Conservation (phyloP, 2,329 filamentous ascomycete species). For the Graphiopsis chlorocephala region DNA sequence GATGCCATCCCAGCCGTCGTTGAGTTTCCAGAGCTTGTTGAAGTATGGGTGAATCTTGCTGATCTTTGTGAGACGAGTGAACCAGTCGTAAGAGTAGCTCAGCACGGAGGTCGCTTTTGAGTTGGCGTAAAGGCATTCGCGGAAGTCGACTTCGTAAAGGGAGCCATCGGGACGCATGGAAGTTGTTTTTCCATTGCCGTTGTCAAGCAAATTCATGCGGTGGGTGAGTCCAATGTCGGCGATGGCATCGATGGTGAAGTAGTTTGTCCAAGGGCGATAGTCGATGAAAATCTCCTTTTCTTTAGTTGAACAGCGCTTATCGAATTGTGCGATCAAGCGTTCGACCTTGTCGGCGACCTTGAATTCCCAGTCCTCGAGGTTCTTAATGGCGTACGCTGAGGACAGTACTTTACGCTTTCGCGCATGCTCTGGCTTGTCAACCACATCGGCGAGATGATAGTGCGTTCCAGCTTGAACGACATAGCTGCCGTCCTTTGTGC, state of each 20-base stretch:
- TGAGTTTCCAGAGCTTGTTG: conserved; percentile 39
- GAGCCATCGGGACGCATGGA: conserved; percentile 38
- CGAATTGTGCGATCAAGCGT: conserved; percentile 36
- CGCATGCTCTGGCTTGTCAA: conserved; percentile 39
- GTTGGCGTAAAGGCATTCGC: conserved; percentile 52
- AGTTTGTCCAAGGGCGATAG: conserved; percentile 38
- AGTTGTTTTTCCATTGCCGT: conserved; percentile 33
- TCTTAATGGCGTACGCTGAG: conserved; percentile 40
- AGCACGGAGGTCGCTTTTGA: conserved; percentile 51
- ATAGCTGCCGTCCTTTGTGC: conserved; percentile 38
- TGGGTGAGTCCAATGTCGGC: conserved; percentile 40
- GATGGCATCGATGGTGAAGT: conserved; percentile 40
- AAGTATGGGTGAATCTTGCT: conserved; percentile 47
- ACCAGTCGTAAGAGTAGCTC: conserved; percentile 54
- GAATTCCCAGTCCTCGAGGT: conserved; percentile 41
- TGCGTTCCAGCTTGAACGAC: conserved; percentile 32
- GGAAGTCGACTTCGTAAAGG: conserved; percentile 46
- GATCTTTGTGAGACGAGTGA: conserved; percentile 47
- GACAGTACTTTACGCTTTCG: conserved; percentile 41
- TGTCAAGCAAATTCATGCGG: conserved; percentile 37
- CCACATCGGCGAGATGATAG: conserved; percentile 38
- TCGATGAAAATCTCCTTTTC: conserved; percentile 34
- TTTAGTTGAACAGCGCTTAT: conserved; percentile 30
- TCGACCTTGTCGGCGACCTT: conserved; percentile 39
- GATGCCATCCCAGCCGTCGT: conserved; percentile 46